These are phyloP conservation scores for Exophiala calicioides DNA, from an alignment of 2,329 filamentous ascomycete genomes.

Conservation along the genomic window DNA sequence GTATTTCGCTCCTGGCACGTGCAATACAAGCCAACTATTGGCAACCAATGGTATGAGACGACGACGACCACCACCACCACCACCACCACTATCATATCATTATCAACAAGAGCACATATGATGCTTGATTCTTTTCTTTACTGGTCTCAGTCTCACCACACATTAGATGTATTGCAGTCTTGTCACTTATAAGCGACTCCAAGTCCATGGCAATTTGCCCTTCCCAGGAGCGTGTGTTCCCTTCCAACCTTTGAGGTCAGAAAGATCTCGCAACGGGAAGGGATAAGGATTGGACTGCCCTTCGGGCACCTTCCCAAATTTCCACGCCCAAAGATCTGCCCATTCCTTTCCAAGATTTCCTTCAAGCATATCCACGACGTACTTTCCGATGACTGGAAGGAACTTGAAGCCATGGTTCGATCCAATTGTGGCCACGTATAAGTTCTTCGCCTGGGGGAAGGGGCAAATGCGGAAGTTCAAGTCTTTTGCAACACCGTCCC, in stretches of 20 bases:
- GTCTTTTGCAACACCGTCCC: constrained; percentile 29
- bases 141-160: too few relatives aligned
- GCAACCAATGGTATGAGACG: too few relatives aligned
- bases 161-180: too few relatives aligned
- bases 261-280: constrained; percentile 1
- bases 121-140: too few relatives aligned
- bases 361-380: constrained; percentile 49
- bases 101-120: too few relatives aligned
- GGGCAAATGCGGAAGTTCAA: constrained; percentile 29
- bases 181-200: too few relatives aligned
- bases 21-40: too few relatives aligned
- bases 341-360: constrained; percentile 43
- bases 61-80: too few relatives aligned
- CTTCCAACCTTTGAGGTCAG: constrained; percentile 10
- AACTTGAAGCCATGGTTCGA: constrained; percentile 55
- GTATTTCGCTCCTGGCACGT: too few relatives aligned
- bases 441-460: constrained; percentile 24
- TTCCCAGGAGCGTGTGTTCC: too few relatives aligned
- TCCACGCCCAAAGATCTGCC: constrained; percentile 45
- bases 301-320: constrained; percentile 1
- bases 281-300: constrained; percentile 10
- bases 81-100: too few relatives aligned
- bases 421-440: constrained; percentile 44
- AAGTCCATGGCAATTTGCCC: too few relatives aligned
- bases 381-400: constrained; percentile 53